Base-by-base conservation (phyloP, 164 flowering plant genomes). In the Cinnamomum micranthum region DNA sequence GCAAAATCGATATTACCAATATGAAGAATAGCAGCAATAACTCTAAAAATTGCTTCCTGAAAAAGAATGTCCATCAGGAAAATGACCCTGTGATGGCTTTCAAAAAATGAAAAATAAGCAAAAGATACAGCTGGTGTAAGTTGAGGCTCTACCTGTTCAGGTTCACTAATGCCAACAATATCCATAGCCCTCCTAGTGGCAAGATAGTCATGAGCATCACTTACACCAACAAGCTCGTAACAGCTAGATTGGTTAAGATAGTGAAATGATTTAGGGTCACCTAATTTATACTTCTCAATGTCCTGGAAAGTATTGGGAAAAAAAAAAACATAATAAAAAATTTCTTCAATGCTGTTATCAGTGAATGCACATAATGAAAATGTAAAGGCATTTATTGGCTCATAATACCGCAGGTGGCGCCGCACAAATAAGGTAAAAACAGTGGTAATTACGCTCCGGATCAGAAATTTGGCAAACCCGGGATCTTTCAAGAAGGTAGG, bases 401-500 rank as follows among this genome's bases (percentile, higher is more conserved):
- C 27, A 14, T 25, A 51, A 65, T 80, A 90, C 98, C 88, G 89
- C 87, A 50, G 76, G 82, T 50, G 98, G 98, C 62, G 96, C 94
- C 3, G 96, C 93, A 84, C 97, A 93, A 63, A 92, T 90, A 80
- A 86, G 89, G 80, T 91, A 92, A 78, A 93, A 91, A 73, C 94
- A 91, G 77, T 93, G 96, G 79, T 89, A 93, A 84, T 93, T 93
- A 47, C 98, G 89, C 80, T 93, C 98, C 73, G 89, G 90, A 74
- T 91, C 91, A 64, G 98, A 93, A 71, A 93, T 77, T 87, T 93
- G 96, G 84, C 98, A 93, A 78, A 93, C 98, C 71, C 98, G 96
- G 77, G 98, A 93, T 83, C 92, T 85, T 76, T 93, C 98, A 20
- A 93, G 86, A 78, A 93, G 92, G 78, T 93, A 92, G 22, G 95